Percentiles rank a stretch among this genome's conserved stretches.
Conservation (phyloP, 345 rosid genomes). For the Arabidopsis suecica region DNA sequence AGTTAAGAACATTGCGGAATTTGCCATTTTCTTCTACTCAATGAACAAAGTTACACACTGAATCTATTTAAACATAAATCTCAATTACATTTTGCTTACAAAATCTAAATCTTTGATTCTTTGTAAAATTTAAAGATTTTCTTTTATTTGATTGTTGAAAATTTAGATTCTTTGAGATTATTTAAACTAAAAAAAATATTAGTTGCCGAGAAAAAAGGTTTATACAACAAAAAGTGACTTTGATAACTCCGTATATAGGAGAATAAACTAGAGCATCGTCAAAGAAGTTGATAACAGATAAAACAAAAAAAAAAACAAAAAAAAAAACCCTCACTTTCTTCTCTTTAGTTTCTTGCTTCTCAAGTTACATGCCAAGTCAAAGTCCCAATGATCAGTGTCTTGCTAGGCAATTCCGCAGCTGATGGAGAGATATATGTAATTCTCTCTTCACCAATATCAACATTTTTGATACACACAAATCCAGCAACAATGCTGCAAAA, state of each 20-base stretch:
- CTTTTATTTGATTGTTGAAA: background rate
- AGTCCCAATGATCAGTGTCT: slow-evolving; percentile 26
- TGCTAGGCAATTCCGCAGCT: slow-evolving; percentile 14
- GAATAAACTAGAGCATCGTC: background rate
- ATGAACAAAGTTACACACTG: background rate
- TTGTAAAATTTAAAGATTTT: background rate
- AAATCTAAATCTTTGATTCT: background rate
- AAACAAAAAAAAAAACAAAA: background rate
- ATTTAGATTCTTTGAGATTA: no score
- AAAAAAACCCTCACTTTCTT: background rate
- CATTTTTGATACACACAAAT: slow-evolving; percentile 24
- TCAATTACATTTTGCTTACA: background rate
- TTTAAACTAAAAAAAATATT: no score
- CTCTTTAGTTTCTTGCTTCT: background rate
- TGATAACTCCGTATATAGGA: no score
- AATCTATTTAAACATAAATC: background rate
- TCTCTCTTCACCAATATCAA: slow-evolving; percentile 6
- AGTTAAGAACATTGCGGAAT: background rate
- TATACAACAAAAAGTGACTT: no score
- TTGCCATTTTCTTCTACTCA: background rate
- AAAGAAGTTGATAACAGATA: background rate
- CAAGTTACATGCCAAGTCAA: slow-evolving; percentile 24
- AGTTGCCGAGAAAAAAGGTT: no score
- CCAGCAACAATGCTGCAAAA: slow-evolving; percentile 41
- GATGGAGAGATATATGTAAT: slow-evolving; percentile 39